Evolutionary conservation across 495 filamentous ascomycete species (phyloP), one percentile per base, ranked within the genome.

Genomic region (Letharia columbiana): DNA sequence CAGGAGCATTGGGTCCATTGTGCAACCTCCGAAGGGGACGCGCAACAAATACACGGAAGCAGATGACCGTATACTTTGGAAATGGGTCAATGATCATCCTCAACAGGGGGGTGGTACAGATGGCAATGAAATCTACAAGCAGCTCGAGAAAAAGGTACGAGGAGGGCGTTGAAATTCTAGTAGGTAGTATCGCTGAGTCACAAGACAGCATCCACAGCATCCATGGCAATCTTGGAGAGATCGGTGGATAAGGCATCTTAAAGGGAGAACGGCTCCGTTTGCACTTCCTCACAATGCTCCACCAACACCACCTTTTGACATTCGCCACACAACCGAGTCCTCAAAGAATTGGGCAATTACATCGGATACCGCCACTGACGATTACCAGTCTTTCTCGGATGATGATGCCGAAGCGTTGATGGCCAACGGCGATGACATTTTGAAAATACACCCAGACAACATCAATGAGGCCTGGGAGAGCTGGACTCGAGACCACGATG

Each of bases 151-250:
- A 73, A 73, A 77, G 74, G 85, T 87, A 79, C 8, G 71, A 59
- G 44, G n/a, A 68, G 17, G 33, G 18, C 3, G 45, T 10, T 37
- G 20, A 18, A 5, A 31, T 50, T 10, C 39, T 31, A 39, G 20
- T 33, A 11, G 37, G 28, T 28, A 33, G 8, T 58, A 39, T n/a
- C n/a, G 49, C 61, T 68, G 61, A 66, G 15, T 45, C 17, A 15
- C 23, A 44, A 49, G 33, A 37, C 66, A 90, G 87, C 81, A 87
- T 67, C 79, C 84, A 17, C 75, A 80, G 41, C 90, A 92, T 72
- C 81, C 89, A 20, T 86, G 76, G 68, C 87, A 91, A 71, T 88
- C 88, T 4, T 91, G 87, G 86, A 82, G 88, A 62, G 81, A 86
- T 74, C 82, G 87, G 7, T 91, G 86, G 72, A 61, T 88, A 28